phyloP scores from a whole-genome alignment of 768 basidiomycete genomes.

The Naganishia vishniacii region DNA sequence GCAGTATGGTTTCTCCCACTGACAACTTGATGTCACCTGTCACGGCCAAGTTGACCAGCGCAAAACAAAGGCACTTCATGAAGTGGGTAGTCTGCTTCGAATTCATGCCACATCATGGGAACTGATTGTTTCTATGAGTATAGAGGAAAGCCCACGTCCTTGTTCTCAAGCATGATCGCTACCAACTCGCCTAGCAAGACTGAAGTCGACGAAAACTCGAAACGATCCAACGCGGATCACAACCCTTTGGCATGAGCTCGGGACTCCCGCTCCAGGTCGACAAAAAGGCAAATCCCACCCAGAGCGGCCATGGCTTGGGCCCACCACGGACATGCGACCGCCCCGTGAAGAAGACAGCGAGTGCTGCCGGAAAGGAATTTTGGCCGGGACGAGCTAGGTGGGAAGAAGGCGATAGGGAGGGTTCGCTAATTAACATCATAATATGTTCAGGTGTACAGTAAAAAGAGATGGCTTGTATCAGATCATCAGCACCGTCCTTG shows the following conservation, averaged over 20 bases:
- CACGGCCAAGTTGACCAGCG: slow-evolving; percentile 47
- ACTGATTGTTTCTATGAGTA: neutral
- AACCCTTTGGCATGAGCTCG: neutral
- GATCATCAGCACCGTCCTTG: too few species aligned
- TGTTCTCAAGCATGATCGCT: slow-evolving; percentile 12
- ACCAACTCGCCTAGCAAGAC: slow-evolving; percentile 1
- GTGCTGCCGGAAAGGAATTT: too few species aligned
- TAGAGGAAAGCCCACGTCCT: slow-evolving; percentile 19
- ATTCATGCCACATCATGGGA: neutral
- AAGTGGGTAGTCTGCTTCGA: slow-evolving; percentile 38
- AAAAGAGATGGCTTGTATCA: too few species aligned
- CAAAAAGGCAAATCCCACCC: too few species aligned
- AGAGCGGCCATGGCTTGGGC: too few species aligned
- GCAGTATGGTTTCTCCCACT: slow-evolving; percentile 45
- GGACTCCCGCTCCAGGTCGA: too few species aligned
- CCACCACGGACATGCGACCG: too few species aligned
- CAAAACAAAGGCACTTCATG: slow-evolving; percentile 49
- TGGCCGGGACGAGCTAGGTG: too few species aligned
- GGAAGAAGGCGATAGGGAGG: too few species aligned
- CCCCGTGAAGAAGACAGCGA: too few species aligned
- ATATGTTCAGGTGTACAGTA: slow-evolving; percentile 1
- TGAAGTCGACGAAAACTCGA: neutral
- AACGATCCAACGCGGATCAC: neutral
- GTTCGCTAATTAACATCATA: neutral
- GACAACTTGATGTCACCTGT: slow-evolving; percentile 50